These are phyloP conservation scores for Pythium plurisporium DNA, from an alignment of 352 stramenopile species.

Conservation along the genomic window DNA sequence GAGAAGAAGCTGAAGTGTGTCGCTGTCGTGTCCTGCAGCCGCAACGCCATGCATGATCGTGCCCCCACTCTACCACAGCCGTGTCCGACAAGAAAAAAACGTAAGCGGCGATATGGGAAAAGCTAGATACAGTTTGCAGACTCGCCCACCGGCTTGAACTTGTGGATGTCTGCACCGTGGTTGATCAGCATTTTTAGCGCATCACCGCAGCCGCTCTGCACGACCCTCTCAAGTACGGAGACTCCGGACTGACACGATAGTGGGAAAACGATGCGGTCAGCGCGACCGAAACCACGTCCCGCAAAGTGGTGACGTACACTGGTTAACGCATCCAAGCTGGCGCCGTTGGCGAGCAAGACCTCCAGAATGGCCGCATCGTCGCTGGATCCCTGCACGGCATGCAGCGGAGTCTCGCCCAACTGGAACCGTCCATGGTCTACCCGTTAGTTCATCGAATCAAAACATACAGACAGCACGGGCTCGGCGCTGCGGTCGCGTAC, in stretches of 20 bases:
- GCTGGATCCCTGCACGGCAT: too few species aligned
- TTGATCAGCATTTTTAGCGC: not conserved
- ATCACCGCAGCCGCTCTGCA: not conserved
- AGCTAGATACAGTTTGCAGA: too few species aligned
- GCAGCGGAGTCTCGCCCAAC: too few species aligned
- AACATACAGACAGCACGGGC: too few species aligned
- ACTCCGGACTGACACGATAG: too few species aligned
- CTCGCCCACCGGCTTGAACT: not conserved
- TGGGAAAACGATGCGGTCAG: too few species aligned
- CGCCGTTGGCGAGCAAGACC: not conserved
- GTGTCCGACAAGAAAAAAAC: not conserved
- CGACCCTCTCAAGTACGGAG: not conserved
- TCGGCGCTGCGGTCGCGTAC: too few species aligned
- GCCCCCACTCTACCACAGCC: not conserved
- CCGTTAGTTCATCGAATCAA: too few species aligned
- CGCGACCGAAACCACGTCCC: too few species aligned
- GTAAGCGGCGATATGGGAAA: too few species aligned
- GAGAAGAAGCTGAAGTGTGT: not conserved
- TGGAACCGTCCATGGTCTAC: too few species aligned
- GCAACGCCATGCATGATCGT: not conserved
- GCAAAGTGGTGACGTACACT: too few species aligned
- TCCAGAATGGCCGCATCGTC: not conserved
- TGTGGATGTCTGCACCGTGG: not conserved
- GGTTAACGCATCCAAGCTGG: not conserved
- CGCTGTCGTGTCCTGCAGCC: not conserved